Conservation (phyloP, 768 basidiomycete species). For the Basidioascus undulatus region DNA sequence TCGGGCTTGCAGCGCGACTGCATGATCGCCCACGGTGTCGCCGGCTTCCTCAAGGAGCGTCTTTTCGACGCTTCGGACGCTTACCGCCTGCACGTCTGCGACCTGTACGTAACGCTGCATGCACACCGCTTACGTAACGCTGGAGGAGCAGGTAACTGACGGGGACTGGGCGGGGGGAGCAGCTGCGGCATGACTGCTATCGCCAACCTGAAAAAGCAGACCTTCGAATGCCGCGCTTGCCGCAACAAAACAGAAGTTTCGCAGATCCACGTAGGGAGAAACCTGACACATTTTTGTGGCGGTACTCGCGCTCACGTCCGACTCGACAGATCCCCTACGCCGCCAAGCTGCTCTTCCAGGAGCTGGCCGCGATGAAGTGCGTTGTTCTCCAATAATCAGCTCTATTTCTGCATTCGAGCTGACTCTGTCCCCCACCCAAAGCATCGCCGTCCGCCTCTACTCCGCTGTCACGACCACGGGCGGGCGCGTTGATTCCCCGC, state of each 20-base stretch:
- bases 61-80: slow-evolving; percentile 70
- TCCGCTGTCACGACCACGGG: no score
- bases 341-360: slow-evolving; percentile 44
- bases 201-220: slow-evolving; percentile 98
- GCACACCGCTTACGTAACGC: no score
- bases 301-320: no score
- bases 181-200: slow-evolving; percentile 92
- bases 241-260: slow-evolving; percentile 90
- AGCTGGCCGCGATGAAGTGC: slow-evolving; percentile 94
- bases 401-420: no score
- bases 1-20: slow-evolving; percentile 43
- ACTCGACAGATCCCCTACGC: slow-evolving; percentile 91
- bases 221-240: slow-evolving; percentile 91
- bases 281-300: no score
- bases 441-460: slow-evolving; percentile 64
- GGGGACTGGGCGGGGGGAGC: no score
- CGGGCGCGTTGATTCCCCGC: no score
- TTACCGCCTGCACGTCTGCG: slow-evolving; percentile 84
- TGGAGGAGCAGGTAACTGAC: no score
- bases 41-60: slow-evolving; percentile 91
- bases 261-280: no score
- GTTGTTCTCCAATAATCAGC: no score
- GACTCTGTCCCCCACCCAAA: no score
- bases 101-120: slow-evolving; percentile 39
- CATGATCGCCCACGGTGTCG: slow-evolving; percentile 97